Evolutionary conservation across 2,329 filamentous ascomycete genomes (phyloP), one percentile per base, ranked within the genome.

Genomic region (Diaporthe eres): DNA sequence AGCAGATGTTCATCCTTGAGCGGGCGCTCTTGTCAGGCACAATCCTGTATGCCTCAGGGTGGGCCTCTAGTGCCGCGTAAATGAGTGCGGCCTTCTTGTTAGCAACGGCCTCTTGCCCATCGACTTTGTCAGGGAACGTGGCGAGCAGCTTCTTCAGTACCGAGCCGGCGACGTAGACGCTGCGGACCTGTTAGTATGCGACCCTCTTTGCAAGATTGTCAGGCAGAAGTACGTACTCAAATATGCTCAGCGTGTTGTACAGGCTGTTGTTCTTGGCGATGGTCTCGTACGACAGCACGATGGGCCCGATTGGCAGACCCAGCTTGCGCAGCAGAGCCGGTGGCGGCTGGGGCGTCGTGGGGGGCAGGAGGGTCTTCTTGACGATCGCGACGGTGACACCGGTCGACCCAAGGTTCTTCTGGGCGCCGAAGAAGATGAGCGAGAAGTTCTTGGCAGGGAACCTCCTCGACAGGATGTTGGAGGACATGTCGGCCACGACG

Each of bases 1-100:
- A 98, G 88, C 95, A 98, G 75, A 98, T 94, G 85, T 98, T 98
- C 94, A 98, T 98, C 74, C 95, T 89, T 80, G 94, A 98, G 74
- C 96, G 93, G 4, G 90, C 93, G 31, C 87, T 87, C 85, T 94
- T 94, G 79, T 94, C 90, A 0, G 95, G 95, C 0, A 98, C 92
- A 44, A 98, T 84, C 75, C 87, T 88, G 86, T 97, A 98, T n/a
- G 93, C 85, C 0, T 92, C 86, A 0, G 94, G 90, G 80, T 94
- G 88, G 60, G 90, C 90, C 79, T 98, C 96, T 10, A 98, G 88
- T 0, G 92, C 92, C 1, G 84, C 87, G 82, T 99, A 98, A 72
- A 98, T 92, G 44, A 94, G 82, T 22, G 90, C 80, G 0, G 96
- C 93, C 86, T 98, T 98, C 79, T 92, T 86, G 53, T 93, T 87